Evolutionary conservation across 495 filamentous ascomycete genomes (phyloP), one percentile per base, ranked within the genome.

Genomic region (Tuber magnatum): DNA sequence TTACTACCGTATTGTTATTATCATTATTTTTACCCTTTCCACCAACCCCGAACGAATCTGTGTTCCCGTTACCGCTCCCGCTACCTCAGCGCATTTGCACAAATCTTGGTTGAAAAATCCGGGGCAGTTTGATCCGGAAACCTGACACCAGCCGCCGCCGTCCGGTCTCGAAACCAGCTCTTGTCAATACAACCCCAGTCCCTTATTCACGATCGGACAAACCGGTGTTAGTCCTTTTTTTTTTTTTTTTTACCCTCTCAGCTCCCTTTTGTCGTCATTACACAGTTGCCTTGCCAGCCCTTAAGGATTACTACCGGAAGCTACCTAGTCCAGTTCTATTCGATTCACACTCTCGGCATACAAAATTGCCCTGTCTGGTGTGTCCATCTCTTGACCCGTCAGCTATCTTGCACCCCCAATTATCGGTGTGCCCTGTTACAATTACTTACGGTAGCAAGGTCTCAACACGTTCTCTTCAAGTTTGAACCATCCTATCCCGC

Each of bases 251-350:
- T 69, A 48, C 72, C 61, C 32, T 42, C 56, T 35, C 56, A 20
- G 28, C 5, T 35, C 56, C 28, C 28, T 35, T 35, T 70, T 69
- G 74, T 78, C 76, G 77, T 79, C 77, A 78, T 79, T 78, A 68
- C 51, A 70, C 76, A 42, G 69, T 72, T 68, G 46, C 71, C 76
- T 61, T 71, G 77, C 71, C 76, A 75, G 70, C 73, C 28, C 56
- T 28, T 65, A 35, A 28, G 56, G 35, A 35, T 65, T 35, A 65
- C 28, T 65, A 28, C 28, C 14, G 56, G 56, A 65, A 65, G 32
- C 56, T 35, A 65, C 18, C 56, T 28, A 35, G 56, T 16, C 28
- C 3, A 16, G n/a, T 35, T 35, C 56, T 14, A 35, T 20, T 65
- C 56, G 14, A 20, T 65, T 12, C 56, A 35, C 56, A 35, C 56